Evolutionary conservation across 257 asterid genomes (phyloP), one percentile per base, ranked within the genome.

Genomic region (Solanum etuberosum): DNA sequence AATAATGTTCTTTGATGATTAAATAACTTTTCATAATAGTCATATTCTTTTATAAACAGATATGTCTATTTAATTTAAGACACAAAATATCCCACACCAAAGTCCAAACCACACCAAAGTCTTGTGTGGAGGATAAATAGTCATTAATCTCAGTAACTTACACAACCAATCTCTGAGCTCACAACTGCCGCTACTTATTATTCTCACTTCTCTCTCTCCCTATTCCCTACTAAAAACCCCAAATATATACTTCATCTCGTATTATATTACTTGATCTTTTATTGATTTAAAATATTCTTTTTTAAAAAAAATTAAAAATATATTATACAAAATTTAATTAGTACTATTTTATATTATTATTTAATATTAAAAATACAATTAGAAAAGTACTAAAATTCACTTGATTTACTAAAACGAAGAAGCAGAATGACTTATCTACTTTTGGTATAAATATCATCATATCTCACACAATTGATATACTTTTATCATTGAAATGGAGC

Each of bases 131-230:
- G 15, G 20, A 14, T 31, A 70, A 70, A 70, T 70, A 15, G 31
- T 61, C 32, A n/a, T 61, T 4, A 61, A n/a, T 70, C 31, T 21
- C n/a, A 15, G 77, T 29, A 14, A 7, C n/a, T 88, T 86, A 67
- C 85, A 83, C 83, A 29, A 90, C 85, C 91, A 70, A 89, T 87
- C 92, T 89, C 92, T 90, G 94, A 91, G 67, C 92, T 93, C 91
- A 88, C 51, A 35, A 40, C 85, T 89, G 91, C 88, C 92, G 87
- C 91, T 89, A 84, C 86, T 78, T 73, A 81, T 29, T 35, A 32
- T 14, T 67, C 65, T 37, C 40, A 72, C 48, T 72, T 20, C 9
- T 72, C 61, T 83, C 31, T 54, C 63, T 54, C n/a, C 11, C 63
- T 2, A 54, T 4, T 54, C 78, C 83, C 29, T 9, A 2, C 68